phyloP scores from a whole-genome alignment of 192 early-diverging fungal species.

The Coemansia pectinata region DNA sequence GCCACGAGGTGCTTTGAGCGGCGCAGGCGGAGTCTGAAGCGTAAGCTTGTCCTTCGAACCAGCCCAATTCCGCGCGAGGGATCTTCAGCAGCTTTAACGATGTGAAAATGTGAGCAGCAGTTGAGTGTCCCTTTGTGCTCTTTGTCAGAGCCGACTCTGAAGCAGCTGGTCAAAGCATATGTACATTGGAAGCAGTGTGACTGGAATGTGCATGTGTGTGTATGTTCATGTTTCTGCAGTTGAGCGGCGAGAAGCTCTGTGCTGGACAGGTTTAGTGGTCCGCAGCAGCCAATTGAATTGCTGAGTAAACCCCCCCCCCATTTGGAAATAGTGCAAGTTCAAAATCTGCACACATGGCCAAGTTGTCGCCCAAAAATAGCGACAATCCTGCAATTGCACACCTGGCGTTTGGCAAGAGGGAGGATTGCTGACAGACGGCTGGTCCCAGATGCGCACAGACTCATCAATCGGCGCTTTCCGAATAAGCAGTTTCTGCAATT shows the following conservation, averaged over 20 bases:
- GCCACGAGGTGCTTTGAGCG: neutral
- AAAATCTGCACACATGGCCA: neutral
- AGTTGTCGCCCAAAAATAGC: neutral
- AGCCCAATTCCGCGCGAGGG: neutral
- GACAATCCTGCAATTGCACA: neutral
- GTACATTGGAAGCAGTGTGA: neutral
- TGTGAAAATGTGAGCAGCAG: neutral
- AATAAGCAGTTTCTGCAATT: neutral
- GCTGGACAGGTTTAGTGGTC: neutral
- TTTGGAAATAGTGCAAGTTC: neutral
- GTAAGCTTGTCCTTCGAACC: neutral
- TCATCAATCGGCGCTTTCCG: conserved; percentile 5
- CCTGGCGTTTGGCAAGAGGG: conserved; percentile 1
- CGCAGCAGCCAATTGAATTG: neutral
- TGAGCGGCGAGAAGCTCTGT: neutral
- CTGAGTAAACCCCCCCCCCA: neutral
- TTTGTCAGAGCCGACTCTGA: neutral
- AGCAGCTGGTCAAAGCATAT: neutral
- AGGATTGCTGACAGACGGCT: conserved; percentile 3
- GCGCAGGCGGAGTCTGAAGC: conserved; percentile 2
- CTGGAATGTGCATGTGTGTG: neutral
- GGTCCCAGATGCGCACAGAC: conserved; percentile 7
- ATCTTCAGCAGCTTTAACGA: neutral
- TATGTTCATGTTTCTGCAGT: neutral
- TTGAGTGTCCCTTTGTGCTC: neutral